These are phyloP conservation scores for Claviceps lovelessii DNA, from an alignment of 2,329 filamentous ascomycete genomes.

Conservation along the genomic window DNA sequence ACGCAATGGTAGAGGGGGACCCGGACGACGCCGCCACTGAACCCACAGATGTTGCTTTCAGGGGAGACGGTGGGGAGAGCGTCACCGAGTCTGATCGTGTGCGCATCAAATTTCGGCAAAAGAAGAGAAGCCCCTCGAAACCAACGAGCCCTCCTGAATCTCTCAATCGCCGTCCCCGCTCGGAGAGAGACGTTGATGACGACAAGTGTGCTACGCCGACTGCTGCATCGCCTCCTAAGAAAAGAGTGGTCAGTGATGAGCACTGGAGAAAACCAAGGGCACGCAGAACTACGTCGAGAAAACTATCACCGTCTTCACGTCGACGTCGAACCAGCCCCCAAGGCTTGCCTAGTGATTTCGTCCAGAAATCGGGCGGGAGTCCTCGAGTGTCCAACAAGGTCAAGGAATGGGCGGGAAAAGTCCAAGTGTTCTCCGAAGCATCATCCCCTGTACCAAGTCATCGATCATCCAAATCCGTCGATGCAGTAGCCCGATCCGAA, in stretches of 20 bases:
- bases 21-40: slow-evolving; percentile 40
- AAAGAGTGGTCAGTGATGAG: slow-evolving; percentile 83
- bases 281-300: slow-evolving; percentile 33
- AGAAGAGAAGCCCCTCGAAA: slow-evolving; percentile 23
- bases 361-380: slow-evolving; percentile 37
- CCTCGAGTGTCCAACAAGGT: slow-evolving; percentile 45
- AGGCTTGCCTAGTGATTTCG: slow-evolving; percentile 41
- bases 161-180: slow-evolving; percentile 13
- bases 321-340: slow-evolving; percentile 8
- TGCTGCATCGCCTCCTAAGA: slow-evolving; percentile 52
- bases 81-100: slow-evolving; percentile 47
- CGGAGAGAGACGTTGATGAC: slow-evolving; percentile 10
- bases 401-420: slow-evolving; percentile 44
- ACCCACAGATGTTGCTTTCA: slow-evolving; percentile 46
- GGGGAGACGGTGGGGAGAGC: slow-evolving; percentile 40
- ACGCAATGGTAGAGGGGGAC: slow-evolving; percentile 40
- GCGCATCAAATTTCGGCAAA: slow-evolving; percentile 39
- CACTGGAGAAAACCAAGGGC: slow-evolving; percentile 62
- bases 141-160: slow-evolving; percentile 12
- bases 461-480: slow-evolving; percentile 22
- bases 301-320: slow-evolving; percentile 22
- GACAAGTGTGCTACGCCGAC: slow-evolving; percentile 18
- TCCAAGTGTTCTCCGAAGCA: slow-evolving; percentile 35
- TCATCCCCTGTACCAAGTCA: slow-evolving; percentile 20
- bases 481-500: slow-evolving; percentile 12